Conservation (phyloP, 2,329 filamentous ascomycete genomes). For the Xenosphaeropsis pyriputrescens region DNA sequence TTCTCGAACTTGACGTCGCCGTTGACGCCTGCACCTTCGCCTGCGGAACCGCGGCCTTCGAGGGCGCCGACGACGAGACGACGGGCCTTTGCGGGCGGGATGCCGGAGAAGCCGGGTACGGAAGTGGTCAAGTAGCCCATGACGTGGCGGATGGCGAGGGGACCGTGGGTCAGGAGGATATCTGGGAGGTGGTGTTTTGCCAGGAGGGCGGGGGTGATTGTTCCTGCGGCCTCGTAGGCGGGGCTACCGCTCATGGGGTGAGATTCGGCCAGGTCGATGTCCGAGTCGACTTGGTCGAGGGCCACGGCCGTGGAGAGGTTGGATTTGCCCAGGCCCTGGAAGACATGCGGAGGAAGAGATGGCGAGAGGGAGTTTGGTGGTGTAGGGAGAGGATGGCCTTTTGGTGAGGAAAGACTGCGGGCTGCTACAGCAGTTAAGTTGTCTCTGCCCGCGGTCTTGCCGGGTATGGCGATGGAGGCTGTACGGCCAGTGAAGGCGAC, state of each 20-base stretch:
- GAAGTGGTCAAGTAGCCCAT: conserved; percentile 89
- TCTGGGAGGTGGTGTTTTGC: conserved; percentile 83
- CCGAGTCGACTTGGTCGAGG: conserved; percentile 62
- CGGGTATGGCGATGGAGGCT: conserved; percentile 4
- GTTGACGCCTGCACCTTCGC: conserved; percentile 42
- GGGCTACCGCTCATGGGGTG: conserved; percentile 30
- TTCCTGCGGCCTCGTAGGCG: conserved; percentile 55
- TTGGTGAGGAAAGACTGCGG: conserved; percentile 38
- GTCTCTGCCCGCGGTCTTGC: conserved; percentile 37
- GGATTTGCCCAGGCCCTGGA: conserved; percentile 41
- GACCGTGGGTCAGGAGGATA: conserved; percentile 79
- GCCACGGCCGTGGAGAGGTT: conserved; percentile 19
- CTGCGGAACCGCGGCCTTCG: conserved; percentile 54
- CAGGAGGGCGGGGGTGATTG: conserved; percentile 74
- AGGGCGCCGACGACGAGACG: conserved; percentile 84
- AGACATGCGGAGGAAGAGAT: conserved; percentile 66
- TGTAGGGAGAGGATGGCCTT: conserved; percentile 60
- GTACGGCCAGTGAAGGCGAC: conserved; percentile 6
- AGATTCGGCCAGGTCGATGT: conserved; percentile 66
- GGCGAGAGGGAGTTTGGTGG: conserved; percentile 94
- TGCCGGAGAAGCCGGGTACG: conserved; percentile 81
- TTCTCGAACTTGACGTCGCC: conserved; percentile 81
- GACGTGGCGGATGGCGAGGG: conserved; percentile 85
- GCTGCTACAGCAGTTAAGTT: conserved; percentile 61
- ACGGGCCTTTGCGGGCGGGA: conserved; percentile 79